Evolutionary conservation across 176 grass and related monocot species (phyloP), one percentile per base, ranked within the genome.

Genomic region (Eremochloa ophiuroides): DNA sequence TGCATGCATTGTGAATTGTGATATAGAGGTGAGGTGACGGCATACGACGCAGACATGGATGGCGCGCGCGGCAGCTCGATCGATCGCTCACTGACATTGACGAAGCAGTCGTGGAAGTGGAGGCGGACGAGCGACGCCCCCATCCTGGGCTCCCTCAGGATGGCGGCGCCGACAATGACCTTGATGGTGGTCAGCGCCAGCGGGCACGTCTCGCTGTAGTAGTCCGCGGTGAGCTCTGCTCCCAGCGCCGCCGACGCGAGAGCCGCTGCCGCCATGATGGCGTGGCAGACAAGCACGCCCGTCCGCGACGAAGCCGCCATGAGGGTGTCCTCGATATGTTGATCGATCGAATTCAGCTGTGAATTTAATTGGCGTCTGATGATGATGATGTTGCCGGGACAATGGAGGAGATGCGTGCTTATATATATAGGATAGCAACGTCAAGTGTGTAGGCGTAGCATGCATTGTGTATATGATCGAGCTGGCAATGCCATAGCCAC

Each of bases 81-180:
- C 33, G 33, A n/a, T 35, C 34, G 34, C 34, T 35, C 34, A 0
- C 55, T 64, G 74, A 93, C 94, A 10, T 93, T 93, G 79, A 89
- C 91, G 66, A 93, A 82, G 88, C 94, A 97, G 73, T 97, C 94
- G 35, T 97, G 91, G 81, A 97, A 97, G 74, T 97, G 94, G 60
- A 97, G 27, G 25, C 94, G 88, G 55, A 97, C 78, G 41, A 93
- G 84, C 29, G 91, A 88, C 5, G 78, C 88, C 10, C 94, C 91
- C 86, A 97, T 93, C 77, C 94, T 64, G 4, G 91, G 76, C 59
- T 97, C 86, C 26, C 58, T 28, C n/a, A 86, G 10, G 72, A 97
- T 73, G 43, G 89, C 94, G 10, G 74, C 62, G 47, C 78, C 84
- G 64, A 97, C 88, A 56, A 87, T 23, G 48, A 82, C 2, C 69